Conservation (phyloP, 176 grass and related monocot species). For the Oryza longistaminata region DNA sequence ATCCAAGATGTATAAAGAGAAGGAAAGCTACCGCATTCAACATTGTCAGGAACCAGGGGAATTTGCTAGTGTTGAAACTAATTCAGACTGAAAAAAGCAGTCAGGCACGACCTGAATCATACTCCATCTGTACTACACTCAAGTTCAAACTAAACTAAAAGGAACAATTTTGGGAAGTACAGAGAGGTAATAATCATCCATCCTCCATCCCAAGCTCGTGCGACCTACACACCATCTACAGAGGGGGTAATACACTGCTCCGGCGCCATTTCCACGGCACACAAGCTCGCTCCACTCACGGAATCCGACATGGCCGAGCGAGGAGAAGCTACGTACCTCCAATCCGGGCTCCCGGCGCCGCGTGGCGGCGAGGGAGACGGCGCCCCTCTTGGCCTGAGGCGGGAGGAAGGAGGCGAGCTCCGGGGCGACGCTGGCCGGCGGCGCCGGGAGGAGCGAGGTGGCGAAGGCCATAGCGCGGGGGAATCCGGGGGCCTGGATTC, state of each 20-base stretch:
- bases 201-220: background rate
- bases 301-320: background rate
- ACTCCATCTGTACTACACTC: background rate
- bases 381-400: conserved; percentile 26
- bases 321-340: conserved; percentile 36
- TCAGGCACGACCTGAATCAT: background rate
- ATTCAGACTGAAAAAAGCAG: background rate
- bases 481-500: background rate
- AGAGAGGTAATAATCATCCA: background rate
- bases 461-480: conserved; percentile 40
- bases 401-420: conserved; percentile 32
- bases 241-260: background rate
- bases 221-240: background rate
- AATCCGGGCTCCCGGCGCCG: conserved; percentile 14
- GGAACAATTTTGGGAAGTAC: background rate
- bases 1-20: background rate
- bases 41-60: background rate
- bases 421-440: conserved; percentile 23
- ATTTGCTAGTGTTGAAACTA: background rate
- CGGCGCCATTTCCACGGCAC: background rate
- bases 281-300: background rate
- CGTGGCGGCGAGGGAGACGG: conserved; percentile 17
- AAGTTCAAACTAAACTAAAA: background rate
- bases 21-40: background rate
- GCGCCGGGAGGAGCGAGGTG: conserved; percentile 27